phyloP scores from a whole-genome alignment of 345 rosid species.

The Bruguiera sexangula region DNA sequence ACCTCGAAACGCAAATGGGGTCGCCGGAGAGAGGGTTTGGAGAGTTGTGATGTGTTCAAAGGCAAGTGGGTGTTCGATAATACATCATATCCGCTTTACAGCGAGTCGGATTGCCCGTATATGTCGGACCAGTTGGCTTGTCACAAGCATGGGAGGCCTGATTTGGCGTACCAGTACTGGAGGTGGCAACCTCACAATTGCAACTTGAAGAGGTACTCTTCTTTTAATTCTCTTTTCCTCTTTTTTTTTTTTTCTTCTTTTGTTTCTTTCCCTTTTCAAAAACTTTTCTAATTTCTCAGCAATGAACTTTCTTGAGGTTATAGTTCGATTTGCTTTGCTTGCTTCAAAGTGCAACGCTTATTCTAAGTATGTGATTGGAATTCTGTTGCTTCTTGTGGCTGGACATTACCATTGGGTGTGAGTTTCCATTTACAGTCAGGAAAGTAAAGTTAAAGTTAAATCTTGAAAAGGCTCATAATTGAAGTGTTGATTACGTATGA shows the following conservation, averaged over 20 bases:
- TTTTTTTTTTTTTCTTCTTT: neutral
- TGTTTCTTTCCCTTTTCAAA: neutral
- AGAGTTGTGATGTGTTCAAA: slow-evolving; percentile 70
- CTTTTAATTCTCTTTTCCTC: no score
- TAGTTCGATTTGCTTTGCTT: neutral
- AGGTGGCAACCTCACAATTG: slow-evolving; percentile 96
- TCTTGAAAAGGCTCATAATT: no score
- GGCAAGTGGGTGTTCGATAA: slow-evolving; percentile 94
- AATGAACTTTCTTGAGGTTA: neutral
- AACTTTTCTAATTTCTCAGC: neutral
- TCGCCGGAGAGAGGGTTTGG: slow-evolving; percentile 31
- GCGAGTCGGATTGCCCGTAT: slow-evolving; percentile 82
- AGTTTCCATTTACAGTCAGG: no score
- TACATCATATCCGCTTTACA: slow-evolving; percentile 64
- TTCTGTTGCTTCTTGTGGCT: no score
- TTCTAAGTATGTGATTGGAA: no score
- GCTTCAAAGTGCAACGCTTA: no score
- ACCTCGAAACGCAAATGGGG: slow-evolving; percentile 25
- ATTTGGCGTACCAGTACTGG: slow-evolving; percentile 75
- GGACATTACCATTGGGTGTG: no score
- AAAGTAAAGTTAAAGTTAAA: no score
- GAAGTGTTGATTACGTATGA: no score
- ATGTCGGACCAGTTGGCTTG: slow-evolving; percentile 99
- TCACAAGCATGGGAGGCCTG: slow-evolving; percentile 88
- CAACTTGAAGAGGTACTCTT: slow-evolving; percentile 61